Evolutionary conservation across 2,329 filamentous ascomycete species (phyloP).

Genomic region (Fusarium sp.): DNA sequence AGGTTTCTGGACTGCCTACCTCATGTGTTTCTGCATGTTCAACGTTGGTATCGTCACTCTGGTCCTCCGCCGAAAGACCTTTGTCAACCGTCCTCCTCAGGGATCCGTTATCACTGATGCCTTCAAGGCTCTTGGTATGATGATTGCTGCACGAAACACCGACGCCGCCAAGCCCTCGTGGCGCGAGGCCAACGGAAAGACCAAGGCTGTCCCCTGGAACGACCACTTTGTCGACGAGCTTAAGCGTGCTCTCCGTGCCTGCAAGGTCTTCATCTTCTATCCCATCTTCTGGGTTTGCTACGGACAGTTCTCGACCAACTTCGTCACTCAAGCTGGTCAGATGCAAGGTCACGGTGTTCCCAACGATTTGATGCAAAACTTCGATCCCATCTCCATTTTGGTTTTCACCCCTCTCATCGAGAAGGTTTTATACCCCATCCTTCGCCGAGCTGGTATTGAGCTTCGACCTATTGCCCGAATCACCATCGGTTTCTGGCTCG

Average conservation of each 20-base stretch:
- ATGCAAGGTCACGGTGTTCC: slow-evolving; percentile 71
- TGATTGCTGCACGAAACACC: slow-evolving; percentile 52
- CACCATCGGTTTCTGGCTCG: slow-evolving; percentile 67
- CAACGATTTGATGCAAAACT: slow-evolving; percentile 74
- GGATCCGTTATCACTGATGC: slow-evolving; percentile 72
- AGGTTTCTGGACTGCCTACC: slow-evolving; percentile 73
- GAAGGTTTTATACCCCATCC: slow-evolving; percentile 65
- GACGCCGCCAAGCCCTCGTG: slow-evolving; percentile 73
- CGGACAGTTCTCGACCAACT: slow-evolving; percentile 72
- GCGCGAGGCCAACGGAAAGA: slow-evolving; percentile 60
- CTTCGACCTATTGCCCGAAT: slow-evolving; percentile 74
- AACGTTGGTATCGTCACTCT: slow-evolving; percentile 64
- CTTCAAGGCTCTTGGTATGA: slow-evolving; percentile 59
- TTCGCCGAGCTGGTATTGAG: slow-evolving; percentile 64
- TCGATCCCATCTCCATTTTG: slow-evolving; percentile 72
- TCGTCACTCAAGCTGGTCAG: slow-evolving; percentile 67
- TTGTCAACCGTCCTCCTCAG: slow-evolving; percentile 62
- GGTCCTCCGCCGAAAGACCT: slow-evolving; percentile 55
- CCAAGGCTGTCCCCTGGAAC: slow-evolving; percentile 63
- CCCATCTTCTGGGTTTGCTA: slow-evolving; percentile 75
- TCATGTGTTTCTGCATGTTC: slow-evolving; percentile 68
- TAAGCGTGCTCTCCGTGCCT: slow-evolving; percentile 71
- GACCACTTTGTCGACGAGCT: slow-evolving; percentile 77
- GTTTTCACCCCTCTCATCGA: slow-evolving; percentile 73
- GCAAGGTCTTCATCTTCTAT: slow-evolving; percentile 74